A percentile compares a stretch with the other conserved stretches of the same genome.
Conservation (phyloP, 192 early-diverging fungal genomes). For the Phycomyces nitens region DNA sequence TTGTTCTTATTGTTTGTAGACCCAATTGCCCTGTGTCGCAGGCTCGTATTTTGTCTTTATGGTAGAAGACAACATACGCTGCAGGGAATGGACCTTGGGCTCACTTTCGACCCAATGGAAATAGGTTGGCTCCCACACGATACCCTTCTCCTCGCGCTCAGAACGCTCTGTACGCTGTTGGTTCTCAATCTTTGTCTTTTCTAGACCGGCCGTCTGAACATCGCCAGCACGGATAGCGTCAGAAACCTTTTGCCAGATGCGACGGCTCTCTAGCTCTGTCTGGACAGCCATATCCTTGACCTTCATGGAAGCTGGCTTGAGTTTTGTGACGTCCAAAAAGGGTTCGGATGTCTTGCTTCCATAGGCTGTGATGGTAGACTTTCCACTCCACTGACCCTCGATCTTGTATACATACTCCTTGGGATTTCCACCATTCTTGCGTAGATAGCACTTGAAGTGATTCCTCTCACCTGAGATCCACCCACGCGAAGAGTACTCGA, state of each 20-base stretch:
- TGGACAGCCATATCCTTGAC: slow-evolving; percentile 55
- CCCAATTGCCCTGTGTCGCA: slow-evolving; percentile 29
- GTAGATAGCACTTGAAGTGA: slow-evolving; percentile 59
- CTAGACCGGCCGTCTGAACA: slow-evolving; percentile 56
- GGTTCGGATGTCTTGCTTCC: slow-evolving; percentile 44
- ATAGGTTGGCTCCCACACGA: slow-evolving; percentile 23
- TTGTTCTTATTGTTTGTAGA: slow-evolving; percentile 7
- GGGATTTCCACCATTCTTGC: slow-evolving; percentile 22
- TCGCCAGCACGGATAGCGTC: slow-evolving; percentile 62
- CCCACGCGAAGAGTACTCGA: slow-evolving; percentile 68
- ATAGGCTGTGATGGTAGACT: slow-evolving; percentile 55
- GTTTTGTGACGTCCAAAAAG: slow-evolving; percentile 58
- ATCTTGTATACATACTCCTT: slow-evolving; percentile 38
- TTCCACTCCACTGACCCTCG: slow-evolving; percentile 63
- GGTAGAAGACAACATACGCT: slow-evolving; percentile 28
- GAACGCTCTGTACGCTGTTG: slow-evolving; percentile 55
- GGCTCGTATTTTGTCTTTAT: slow-evolving; percentile 25
- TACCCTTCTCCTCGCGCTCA: slow-evolving; percentile 49
- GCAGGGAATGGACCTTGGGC: slow-evolving; percentile 14
- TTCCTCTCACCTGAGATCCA: slow-evolving; percentile 78
- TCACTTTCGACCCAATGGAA: slow-evolving; percentile 32
- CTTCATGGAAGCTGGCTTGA: slow-evolving; percentile 50
- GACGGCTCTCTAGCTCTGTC: slow-evolving; percentile 60
- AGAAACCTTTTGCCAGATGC: slow-evolving; percentile 65
- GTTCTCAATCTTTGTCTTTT: slow-evolving; percentile 67